Evolutionary conservation across 768 basidiomycete species (phyloP).

Genomic region (Agrocybe praecox): DNA sequence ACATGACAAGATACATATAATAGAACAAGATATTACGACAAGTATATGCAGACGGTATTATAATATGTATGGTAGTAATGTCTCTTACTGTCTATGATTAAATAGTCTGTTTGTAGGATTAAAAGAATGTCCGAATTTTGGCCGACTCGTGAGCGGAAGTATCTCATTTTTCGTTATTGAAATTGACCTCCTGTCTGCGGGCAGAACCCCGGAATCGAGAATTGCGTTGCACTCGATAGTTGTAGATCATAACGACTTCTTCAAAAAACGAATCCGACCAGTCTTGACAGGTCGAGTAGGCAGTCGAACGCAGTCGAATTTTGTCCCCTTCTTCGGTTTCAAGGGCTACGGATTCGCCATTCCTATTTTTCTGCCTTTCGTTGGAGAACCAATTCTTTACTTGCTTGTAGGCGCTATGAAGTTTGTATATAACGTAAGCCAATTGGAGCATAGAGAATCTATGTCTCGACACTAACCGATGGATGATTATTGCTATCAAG

Average conservation of each 20-base stretch:
- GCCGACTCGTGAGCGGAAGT: neutral
- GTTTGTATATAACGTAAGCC: neutral
- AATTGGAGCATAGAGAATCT: neutral
- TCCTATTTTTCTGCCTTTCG: constrained; percentile 51
- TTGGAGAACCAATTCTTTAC: constrained; percentile 74
- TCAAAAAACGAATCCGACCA: constrained; percentile 69
- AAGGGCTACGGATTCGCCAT: constrained; percentile 40
- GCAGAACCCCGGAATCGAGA: constrained; percentile 26
- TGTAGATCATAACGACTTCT: constrained; percentile 60
- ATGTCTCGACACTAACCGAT: constrained; percentile 38
- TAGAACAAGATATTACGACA: neutral
- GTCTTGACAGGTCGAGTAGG: constrained; percentile 49
- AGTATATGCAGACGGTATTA: neutral
- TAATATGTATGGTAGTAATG: neutral
- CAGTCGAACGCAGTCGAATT: constrained; percentile 50
- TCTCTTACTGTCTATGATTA: neutral
- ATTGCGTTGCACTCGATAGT: constrained; percentile 41
- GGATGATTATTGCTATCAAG: constrained; percentile 57
- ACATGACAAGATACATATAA: neutral
- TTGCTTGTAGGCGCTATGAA: constrained; percentile 54
- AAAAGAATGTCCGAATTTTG: constrained; percentile 2
- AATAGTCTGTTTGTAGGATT: neutral
- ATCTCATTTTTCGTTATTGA: constrained; percentile 16
- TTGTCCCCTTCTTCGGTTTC: constrained; percentile 42
- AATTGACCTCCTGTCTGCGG: constrained; percentile 15